Conservation (phyloP, 768 basidiomycete species). For the Serendipita sp. region DNA sequence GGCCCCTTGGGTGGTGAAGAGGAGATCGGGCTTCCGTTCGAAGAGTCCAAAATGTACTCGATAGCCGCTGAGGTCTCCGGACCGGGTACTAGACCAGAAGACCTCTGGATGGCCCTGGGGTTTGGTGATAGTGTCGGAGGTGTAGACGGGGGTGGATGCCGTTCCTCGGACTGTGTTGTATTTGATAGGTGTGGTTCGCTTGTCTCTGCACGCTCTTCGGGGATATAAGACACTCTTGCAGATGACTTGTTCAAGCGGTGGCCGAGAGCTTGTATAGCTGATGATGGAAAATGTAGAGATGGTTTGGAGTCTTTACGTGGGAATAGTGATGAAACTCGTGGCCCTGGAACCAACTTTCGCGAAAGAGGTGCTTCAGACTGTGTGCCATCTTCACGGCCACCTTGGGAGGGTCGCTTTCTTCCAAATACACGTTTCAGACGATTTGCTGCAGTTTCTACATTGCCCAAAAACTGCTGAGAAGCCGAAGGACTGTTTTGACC, state of each 20-base stretch:
- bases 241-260: conserved; percentile 3
- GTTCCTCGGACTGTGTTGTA: neutral
- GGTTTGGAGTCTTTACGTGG: neutral
- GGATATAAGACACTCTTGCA: neutral
- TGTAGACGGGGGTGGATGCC: neutral
- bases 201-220: neutral
- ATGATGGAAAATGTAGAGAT: neutral
- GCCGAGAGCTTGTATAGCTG: neutral
- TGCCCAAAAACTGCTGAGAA: conserved; percentile 1
- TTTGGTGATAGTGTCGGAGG: neutral
- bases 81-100: neutral
- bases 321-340: neutral
- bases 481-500: neutral
- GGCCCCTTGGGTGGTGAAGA: neutral
- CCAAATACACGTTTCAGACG: conserved; percentile 3
- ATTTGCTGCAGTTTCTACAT: neutral
- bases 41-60: conserved; percentile 1
- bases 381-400: neutral
- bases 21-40: neutral
- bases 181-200: neutral
- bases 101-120: neutral
- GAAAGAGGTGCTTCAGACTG: conserved; percentile 4
- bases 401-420: neutral
- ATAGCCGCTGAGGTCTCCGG: conserved; percentile 1
- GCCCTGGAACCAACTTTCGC: neutral